A percentile compares a stretch with the other conserved stretches of the same genome.
Conservation (phyloP, 169 alveolate species). For the Theileria sp. region DNA sequence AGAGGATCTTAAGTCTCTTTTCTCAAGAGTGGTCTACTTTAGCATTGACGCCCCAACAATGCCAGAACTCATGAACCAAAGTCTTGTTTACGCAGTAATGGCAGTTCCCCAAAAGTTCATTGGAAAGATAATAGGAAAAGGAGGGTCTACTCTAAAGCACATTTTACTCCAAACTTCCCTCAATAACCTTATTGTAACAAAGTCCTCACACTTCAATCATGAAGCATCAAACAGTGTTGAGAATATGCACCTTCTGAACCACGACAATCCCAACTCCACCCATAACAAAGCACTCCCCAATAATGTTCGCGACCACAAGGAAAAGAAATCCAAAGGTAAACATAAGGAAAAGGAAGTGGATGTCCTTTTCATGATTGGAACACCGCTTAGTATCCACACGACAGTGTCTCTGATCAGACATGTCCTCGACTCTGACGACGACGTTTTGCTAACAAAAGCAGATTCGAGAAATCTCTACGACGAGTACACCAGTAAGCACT, state of each 20-base stretch:
- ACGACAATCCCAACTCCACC: not conserved
- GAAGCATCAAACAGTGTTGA: not conserved
- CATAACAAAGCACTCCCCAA: not conserved
- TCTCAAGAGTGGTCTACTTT: not conserved
- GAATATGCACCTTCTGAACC: not conserved
- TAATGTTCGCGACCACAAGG: not conserved
- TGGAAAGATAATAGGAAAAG: conserved; percentile 56
- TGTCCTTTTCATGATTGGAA: conserved; percentile 3
- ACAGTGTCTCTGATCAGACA: conserved; percentile 8
- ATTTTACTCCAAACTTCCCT: conserved; percentile 30
- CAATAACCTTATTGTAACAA: conserved; percentile 36
- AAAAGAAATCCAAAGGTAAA: not conserved
- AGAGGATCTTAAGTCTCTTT: not conserved
- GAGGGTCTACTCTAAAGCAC: conserved; percentile 52
- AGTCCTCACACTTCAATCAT: not conserved
- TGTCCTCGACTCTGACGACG: conserved; percentile 20
- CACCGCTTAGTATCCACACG: not conserved
- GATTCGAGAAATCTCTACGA: conserved; percentile 5
- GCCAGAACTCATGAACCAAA: not conserved
- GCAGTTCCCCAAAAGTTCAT: conserved; percentile 40
- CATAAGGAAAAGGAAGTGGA: conserved; percentile 15
- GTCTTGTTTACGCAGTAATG: conserved; percentile 17
- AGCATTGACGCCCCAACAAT: not conserved
- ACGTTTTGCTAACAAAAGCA: not conserved
- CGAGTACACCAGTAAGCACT: conserved; percentile 31